Evolutionary conservation across 495 filamentous ascomycete genomes (phyloP).

Genomic region (Penicillium bovifimosum): DNA sequence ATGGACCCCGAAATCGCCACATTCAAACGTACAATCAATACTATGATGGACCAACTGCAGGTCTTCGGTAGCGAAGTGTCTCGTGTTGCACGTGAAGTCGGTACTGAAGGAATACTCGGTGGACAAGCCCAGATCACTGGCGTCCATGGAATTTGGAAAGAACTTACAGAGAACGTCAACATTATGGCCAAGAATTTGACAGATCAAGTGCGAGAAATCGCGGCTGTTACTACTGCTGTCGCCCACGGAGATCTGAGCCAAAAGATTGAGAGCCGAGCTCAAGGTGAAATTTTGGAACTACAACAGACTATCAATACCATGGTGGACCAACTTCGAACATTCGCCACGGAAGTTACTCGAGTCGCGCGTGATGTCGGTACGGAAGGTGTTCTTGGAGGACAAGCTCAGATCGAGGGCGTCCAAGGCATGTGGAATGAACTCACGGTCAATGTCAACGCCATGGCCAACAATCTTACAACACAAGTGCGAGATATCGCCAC

Average conservation of each 20-base stretch:
- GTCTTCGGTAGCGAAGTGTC: constrained; percentile 97
- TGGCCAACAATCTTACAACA: constrained; percentile 95
- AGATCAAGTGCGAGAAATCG: constrained; percentile 92
- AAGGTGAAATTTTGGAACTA: constrained; percentile 91
- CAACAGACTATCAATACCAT: constrained; percentile 99
- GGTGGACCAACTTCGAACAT: constrained; percentile 96
- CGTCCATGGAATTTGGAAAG: constrained; percentile 97
- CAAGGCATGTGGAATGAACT: constrained; percentile 93
- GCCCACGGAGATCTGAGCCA: constrained; percentile 93
- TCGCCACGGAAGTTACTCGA: constrained; percentile 93
- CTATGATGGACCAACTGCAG: constrained; percentile 98
- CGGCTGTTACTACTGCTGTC: constrained; percentile 91
- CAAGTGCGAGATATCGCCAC: constrained; percentile 98
- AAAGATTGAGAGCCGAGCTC: constrained; percentile 91
- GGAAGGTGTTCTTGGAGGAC: constrained; percentile 92
- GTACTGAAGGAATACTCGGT: constrained; percentile 94
- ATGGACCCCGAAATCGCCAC: constrained; percentile 99
- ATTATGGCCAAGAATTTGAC: constrained; percentile 90
- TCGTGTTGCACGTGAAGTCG: constrained; percentile 91
- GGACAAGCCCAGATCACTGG: constrained; percentile 93
- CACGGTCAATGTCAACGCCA: constrained; percentile 96
- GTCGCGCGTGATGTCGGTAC: constrained; percentile 96
- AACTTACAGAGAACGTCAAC: constrained; percentile 96
- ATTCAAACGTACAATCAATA: constrained; percentile 95
- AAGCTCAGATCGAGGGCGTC: constrained; percentile 88